Base-by-base conservation (phyloP, 2,329 filamentous ascomycete species). In the Verticillium dahliae region DNA sequence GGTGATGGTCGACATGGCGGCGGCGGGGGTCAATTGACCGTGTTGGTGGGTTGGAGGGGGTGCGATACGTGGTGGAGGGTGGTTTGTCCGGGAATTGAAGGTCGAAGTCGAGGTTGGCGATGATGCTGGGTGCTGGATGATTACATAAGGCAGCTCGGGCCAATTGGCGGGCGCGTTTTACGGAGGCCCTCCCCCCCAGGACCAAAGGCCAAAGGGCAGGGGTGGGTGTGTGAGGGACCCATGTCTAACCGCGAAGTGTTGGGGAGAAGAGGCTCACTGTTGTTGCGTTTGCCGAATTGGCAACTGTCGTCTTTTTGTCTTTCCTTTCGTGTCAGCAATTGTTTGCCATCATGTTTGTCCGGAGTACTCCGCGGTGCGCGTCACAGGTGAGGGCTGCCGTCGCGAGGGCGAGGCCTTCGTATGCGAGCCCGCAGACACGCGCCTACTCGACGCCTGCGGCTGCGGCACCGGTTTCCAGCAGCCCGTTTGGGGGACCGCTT, bases 1-100 rank as follows among this genome's bases (percentile, higher is more conserved):
- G 68, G 88, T 78, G 71, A 97, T 81, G 64, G 92, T 97, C 82
- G 95, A 98, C 95, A 99, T 99, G 75, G 75, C 76, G 72, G 75
- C 74, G 73, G 74, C 66, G 18, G 56, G 35, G 35, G 35, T 68
- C 69, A 73, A 73, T 73, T 66, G 71, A 65, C 65, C 64, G 66
- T 63, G 62, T 65, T 57, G 37, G 57, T 58, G 7, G 27, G 38
- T 65, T 62, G 62, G 61, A 61, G 64, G 58, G 54, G 55, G 35
- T 34, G 27, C 59, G 59, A 38, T 57, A 52, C 27, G 27, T 31
- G 27, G 27, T 31, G 27, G 27, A 57, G 52, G 59, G 13, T 45
- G 58, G 27, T 31, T 31, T 31, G 27, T 31, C 27, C 2, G 45
- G 45, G 57, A 61, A 62, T 63, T 54, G 56, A 63, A 63, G 34